Evolutionary conservation across 129 eudicot genomes (phyloP).

Genomic region (Arctium minus): DNA sequence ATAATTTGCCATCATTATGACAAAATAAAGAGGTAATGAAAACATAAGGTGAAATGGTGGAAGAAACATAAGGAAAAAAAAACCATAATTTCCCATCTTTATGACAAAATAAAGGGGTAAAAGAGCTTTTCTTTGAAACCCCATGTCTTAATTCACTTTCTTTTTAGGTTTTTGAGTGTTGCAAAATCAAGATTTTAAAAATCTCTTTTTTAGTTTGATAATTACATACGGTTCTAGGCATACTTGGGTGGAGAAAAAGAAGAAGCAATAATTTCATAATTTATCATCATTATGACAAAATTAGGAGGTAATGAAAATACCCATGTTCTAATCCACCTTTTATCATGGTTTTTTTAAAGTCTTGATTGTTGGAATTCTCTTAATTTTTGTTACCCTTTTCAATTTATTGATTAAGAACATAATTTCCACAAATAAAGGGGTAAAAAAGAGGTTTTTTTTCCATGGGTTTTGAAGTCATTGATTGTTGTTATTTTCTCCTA

Average conservation of each 20-base stretch:
- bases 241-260: constrained; percentile 17
- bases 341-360: neutral
- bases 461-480: neutral
- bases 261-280: constrained; percentile 25
- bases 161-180: neutral
- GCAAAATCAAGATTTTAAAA: constrained; percentile 24
- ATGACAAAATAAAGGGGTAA: neutral
- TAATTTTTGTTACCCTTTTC: neutral
- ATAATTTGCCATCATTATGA: neutral
- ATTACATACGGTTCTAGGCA: constrained; percentile 22
- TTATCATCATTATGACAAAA: constrained; percentile 31
- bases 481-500: neutral
- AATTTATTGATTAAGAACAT: neutral
- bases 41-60: neutral
- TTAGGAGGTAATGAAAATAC: constrained; percentile 25
- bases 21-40: neutral
- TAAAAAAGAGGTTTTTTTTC: neutral
- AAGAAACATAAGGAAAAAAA: neutral
- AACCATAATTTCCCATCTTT: neutral
- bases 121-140: neutral
- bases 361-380: neutral
- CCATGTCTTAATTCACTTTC: constrained; percentile 20
- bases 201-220: constrained; percentile 16
- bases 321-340: constrained; percentile 5
- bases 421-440: neutral